Evolutionary conservation across 306 rosid species (phyloP), one percentile per base, ranked within the genome.

Genomic region (Biancaea sappan): DNA sequence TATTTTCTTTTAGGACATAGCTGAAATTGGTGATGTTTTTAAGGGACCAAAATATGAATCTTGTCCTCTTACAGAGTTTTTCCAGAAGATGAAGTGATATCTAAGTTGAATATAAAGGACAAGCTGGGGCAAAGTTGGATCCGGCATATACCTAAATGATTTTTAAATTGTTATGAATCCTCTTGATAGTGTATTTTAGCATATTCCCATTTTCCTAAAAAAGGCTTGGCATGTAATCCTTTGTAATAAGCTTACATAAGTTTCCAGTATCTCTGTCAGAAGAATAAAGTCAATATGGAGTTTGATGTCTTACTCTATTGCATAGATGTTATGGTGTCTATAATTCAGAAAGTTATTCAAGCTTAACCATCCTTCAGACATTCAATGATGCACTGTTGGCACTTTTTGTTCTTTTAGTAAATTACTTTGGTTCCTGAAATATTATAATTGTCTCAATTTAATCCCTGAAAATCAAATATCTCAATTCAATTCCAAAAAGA

Each of bases 31-130:
- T 31, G 65, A 29, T 10, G 16, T n/a, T 31, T 29, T 14, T 58
- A 8, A 58, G 16, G 41, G 41, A 29, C 65, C 65, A 58, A 58
- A 29, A 29, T 6, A 6, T 56, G 34, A 56, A 26, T 13, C 14
- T 13, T 12, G 38, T 28, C 9, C 7, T 28, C 63, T 26, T 59
- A 29, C 26, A 60, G 16, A 51, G 51, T 48, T 56, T 32, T 52
- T 63, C 37, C 63, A 57, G 43, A 70, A 71, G 59, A 54, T 22
- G 8, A 56, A 71, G 75, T 26, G 73, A 53, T 11, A 71, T n/a
- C 43, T 24, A 47, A 57, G 57, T 52, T 46, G 73, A 73, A 59
- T 48, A 77, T 46, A 53, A 25, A 72, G 24, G 54, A 66, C 10
- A 43, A 70, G 67, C 66, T 26, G 58, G 6, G 73, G 24, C 5